Evolutionary conservation across 352 stramenopile species (phyloP), one percentile per base, ranked within the genome.

Genomic region (Salisapilia sapeloensis): DNA sequence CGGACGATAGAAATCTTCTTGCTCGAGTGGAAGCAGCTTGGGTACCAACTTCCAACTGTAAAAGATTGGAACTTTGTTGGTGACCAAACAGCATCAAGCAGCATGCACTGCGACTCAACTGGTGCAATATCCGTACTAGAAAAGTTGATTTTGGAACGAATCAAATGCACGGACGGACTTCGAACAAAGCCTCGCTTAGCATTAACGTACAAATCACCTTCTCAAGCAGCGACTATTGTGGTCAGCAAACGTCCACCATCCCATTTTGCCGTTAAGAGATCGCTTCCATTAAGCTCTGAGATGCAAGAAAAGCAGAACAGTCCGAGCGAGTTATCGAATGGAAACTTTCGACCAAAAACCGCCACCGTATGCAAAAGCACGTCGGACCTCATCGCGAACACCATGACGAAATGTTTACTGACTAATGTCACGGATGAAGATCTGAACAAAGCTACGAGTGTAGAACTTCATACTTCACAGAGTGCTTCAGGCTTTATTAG

Each of bases 321-420:
- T 38, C 12, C n/a, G n/a, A 37, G 11, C 12, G 29, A 27, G 4
- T 29, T 18, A 4, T 17, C 21, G 12, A 34, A 42, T 10, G 2
- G 28, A 4, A 24, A 19, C 23, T 33, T 59, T 32, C 53, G 61
- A 11, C 56, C 62, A 24, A 58, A 62, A 30, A 72, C 62, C 28
- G 62, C 59, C 15, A 43, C 48, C 33, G 39, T 61, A 4, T 72
- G 51, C 42, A 69, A 44, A 29, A 75, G 53, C 46, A 55, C 57
- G 10, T 34, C 53, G 1, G 48, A 55, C 3, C 28, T 71, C 13
- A 40, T 60, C 4, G 44, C 39, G 2, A 45, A 35, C n/a, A n/a
- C n/a, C n/a, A n/a, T n/a, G n/a, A n/a, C n/a, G n/a, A n/a, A n/a
- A n/a, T n/a, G n/a, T n/a, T n/a, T n/a, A n/a, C n/a, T n/a, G n/a